Evolutionary conservation across 2,329 filamentous ascomycete genomes (phyloP), one percentile per base, ranked within the genome.

Genomic region (Immersiporthe knoxdaviesiana): DNA sequence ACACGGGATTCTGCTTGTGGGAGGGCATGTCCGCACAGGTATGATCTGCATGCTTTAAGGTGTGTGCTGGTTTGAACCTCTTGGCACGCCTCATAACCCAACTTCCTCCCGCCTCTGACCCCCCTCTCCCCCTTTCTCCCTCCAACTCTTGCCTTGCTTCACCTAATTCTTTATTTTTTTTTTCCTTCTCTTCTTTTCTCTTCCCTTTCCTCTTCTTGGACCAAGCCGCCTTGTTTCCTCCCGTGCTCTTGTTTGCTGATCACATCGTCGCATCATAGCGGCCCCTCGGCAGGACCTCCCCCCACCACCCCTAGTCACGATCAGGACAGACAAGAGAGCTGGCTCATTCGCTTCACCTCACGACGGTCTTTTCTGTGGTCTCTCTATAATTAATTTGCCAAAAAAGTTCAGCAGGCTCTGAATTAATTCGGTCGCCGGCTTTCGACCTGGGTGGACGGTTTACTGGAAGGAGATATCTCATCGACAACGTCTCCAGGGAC

Each of bases 381-480:
- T 4, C 8, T 27, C 14, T 47, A 18, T 47, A 47, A 47, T 74
- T 74, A 70, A 73, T 75, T 74, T n/a, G n/a, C n/a, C n/a, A 75
- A 74, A 47, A 74, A 74, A 75, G 74, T 85, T 86, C 84, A 86
- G 84, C 84, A 82, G 84, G 84, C 79, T 85, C 84, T 86, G 84
- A 86, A 84, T 81, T 72, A 72, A 72, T 65, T 65, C 21, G 65
- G 69, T 69, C 66, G 71, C 65, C 65, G 61, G 64, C 24, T 32
- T 58, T 71, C 71, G 65, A 69, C 65, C 11, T 18, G 47, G 67
- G 41, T 39, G 39, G 16, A 61, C 50, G 37, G 32, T 10, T 52
- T 35, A 35, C 59, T 68, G 37, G 35, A 67, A 32, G 8, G 47
- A n/a, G n/a, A n/a, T n/a, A 37, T 11, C 61, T 1, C 54, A 39